Percentiles rank a stretch among this genome's conserved stretches.
Conservation (phyloP, 257 asterid species). For the Fraxinus quadrangulata region DNA sequence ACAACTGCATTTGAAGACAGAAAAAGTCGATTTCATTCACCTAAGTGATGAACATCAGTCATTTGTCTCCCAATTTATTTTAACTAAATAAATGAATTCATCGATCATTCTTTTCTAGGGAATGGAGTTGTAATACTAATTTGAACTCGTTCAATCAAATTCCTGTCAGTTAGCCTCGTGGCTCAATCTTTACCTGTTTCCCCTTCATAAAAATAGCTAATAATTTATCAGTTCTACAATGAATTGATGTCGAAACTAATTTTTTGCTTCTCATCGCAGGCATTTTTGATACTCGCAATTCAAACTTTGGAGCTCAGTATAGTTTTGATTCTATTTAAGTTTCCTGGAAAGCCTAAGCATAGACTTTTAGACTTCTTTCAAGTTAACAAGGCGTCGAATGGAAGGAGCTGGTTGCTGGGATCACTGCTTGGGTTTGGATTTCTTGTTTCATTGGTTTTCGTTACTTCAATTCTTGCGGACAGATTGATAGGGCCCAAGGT, state of each 20-base stretch:
- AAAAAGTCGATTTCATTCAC: not conserved
- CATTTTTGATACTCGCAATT: conserved; percentile 50
- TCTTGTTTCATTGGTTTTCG: conserved; percentile 56
- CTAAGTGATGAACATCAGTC: not conserved
- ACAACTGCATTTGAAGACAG: not conserved
- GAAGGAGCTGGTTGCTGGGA: conserved; percentile 68
- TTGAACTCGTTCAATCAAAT: not conserved
- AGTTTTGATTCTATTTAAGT: conserved; percentile 57
- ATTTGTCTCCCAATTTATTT: not conserved
- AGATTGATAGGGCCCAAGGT: conserved; percentile 59
- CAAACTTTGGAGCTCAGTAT: conserved; percentile 62
- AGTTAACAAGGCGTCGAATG: conserved; percentile 34
- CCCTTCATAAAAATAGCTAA: no score
- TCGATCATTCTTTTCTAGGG: no score
- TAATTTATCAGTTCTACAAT: not conserved
- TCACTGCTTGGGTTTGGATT: conserved; percentile 55
- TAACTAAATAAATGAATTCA: not conserved
- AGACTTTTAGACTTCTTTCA: conserved; percentile 54
- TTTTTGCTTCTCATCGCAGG: conserved; percentile 45
- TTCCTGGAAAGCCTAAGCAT: conserved; percentile 52
- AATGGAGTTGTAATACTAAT: not conserved
- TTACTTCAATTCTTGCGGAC: conserved; percentile 57
- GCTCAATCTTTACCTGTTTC: no score
- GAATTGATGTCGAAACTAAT: conserved; percentile 9
- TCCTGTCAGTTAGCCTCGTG: no score